These are phyloP conservation scores for Claviceps arundinis DNA, from an alignment of 2,329 filamentous ascomycete genomes.

Conservation along the genomic window DNA sequence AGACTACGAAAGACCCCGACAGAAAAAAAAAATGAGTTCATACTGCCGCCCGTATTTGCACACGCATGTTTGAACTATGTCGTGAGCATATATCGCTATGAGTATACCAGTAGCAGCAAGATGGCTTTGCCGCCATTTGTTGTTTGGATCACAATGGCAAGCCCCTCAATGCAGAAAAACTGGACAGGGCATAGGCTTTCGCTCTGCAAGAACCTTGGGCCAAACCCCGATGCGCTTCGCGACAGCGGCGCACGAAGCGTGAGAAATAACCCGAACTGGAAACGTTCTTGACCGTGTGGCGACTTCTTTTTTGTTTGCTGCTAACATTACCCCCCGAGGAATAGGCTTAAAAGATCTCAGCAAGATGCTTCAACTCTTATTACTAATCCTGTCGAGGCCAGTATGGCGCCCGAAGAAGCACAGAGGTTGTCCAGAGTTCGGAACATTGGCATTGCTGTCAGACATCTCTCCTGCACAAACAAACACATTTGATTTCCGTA, in stretches of 20 bases:
- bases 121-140: constrained; percentile 28
- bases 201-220: constrained; percentile 17
- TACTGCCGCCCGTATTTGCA: background rate
- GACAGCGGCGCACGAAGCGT: constrained; percentile 30
- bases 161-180: constrained; percentile 9
- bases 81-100: constrained; percentile 18
- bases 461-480: background rate
- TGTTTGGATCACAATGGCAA: constrained; percentile 16
- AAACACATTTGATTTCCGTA: constrained; percentile 7
- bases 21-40: constrained; percentile 14
- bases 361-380: constrained; percentile 39
- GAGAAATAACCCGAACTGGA: constrained; percentile 9
- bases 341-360: constrained; percentile 37
- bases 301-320: background rate
- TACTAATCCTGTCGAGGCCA: constrained; percentile 54
- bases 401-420: constrained; percentile 68
- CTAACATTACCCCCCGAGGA: background rate
- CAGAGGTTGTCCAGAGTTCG: constrained; percentile 67
- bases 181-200: background rate
- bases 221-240: constrained; percentile 16
- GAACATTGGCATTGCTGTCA: constrained; percentile 94
- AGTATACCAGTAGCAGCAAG: constrained; percentile 25
- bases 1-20: too few relatives aligned
- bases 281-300: background rate
- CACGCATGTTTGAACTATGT: background rate